Evolutionary conservation across 306 rosid species (phyloP).

Genomic region (Trichosanthes cucumerina): DNA sequence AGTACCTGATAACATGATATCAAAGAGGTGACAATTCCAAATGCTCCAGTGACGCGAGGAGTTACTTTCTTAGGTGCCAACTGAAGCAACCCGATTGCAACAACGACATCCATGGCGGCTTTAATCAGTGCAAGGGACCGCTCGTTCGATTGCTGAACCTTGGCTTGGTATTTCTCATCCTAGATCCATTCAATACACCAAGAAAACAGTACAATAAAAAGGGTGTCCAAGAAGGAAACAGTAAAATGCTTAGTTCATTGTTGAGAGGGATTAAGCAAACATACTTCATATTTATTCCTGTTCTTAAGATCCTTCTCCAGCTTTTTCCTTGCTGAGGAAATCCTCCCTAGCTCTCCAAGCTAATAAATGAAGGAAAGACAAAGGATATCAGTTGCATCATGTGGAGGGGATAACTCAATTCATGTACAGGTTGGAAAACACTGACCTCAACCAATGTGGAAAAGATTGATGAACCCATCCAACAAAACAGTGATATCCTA

Average conservation of each 20-base stretch:
- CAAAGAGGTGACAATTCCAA: conserved; percentile 77
- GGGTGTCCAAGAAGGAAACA: background rate
- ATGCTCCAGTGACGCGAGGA: conserved; percentile 85
- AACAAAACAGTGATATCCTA: conserved; percentile 82
- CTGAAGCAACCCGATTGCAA: conserved; percentile 87
- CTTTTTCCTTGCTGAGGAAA: conserved; percentile 75
- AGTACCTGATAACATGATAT: conserved; percentile 94
- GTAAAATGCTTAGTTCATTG: background rate
- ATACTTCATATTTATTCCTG: conserved; percentile 57
- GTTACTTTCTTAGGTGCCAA: conserved; percentile 78
- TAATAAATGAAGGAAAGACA: conserved; percentile 18
- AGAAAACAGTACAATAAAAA: background rate
- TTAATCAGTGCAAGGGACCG: conserved; percentile 76
- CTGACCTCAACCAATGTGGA: conserved; percentile 77
- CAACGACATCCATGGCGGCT: conserved; percentile 70
- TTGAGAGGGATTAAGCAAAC: conserved; percentile 13
- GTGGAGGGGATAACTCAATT: background rate
- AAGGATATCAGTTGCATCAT: conserved; percentile 11
- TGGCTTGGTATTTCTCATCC: conserved; percentile 69
- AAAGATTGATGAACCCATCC: conserved; percentile 82
- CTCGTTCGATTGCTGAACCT: conserved; percentile 64
- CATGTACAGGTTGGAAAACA: conserved; percentile 13
- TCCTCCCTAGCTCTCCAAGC: conserved; percentile 95
- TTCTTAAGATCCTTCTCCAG: conserved; percentile 68
- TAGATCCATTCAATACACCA: conserved; percentile 8